Evolutionary conservation across 169 alveolate genomes (phyloP), one percentile per base, ranked within the genome.

Genomic region (Eimeria tenella): DNA sequence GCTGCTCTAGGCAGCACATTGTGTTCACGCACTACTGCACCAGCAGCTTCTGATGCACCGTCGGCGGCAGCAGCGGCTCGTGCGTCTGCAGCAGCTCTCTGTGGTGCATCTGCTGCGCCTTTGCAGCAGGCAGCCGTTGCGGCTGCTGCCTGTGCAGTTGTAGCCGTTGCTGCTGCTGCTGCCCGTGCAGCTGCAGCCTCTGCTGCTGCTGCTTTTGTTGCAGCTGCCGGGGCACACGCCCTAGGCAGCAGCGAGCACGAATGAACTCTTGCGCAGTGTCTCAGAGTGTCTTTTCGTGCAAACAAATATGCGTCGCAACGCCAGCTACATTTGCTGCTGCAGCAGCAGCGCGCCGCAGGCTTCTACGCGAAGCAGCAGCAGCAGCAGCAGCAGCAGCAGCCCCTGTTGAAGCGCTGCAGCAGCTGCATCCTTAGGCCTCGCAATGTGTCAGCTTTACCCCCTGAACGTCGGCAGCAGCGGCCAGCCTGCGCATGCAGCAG

Each of bases 401-500:
- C 5, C 58, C 83, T 17, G 83, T 58, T 23, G 83, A 21, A 0
- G 60, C 31, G 82, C 58, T 23, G 84, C 84, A 49, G 84, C 84
- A 49, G 84, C 84, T 49, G 74, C 31, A 81, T 19, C 74, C 15
- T 56, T 58, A 81, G 13, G 89, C 73, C 60, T 81, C 89, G n/a
- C 73, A 53, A 71, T 81, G 58, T 56, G 73, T 81, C 74, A 81
- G 23, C 23, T 53, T 53, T 7, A 56, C 21, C 31, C 60, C 55
- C 31, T 68, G 89, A 4, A 58, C 8, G 58, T 71, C 74, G 7
- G 21, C 74, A 56, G 89, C 89, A 56, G 89, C 89, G 23, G 71
- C 89, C 55, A 81, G 73, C 89, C 89, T 81, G 74, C 63, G 87
- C 53, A 56, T 13, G 56, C 89, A 81, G 73, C 55, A 81, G 21